Conservation (phyloP, 2,329 filamentous ascomycete genomes). For the Bretziella fagacearum region DNA sequence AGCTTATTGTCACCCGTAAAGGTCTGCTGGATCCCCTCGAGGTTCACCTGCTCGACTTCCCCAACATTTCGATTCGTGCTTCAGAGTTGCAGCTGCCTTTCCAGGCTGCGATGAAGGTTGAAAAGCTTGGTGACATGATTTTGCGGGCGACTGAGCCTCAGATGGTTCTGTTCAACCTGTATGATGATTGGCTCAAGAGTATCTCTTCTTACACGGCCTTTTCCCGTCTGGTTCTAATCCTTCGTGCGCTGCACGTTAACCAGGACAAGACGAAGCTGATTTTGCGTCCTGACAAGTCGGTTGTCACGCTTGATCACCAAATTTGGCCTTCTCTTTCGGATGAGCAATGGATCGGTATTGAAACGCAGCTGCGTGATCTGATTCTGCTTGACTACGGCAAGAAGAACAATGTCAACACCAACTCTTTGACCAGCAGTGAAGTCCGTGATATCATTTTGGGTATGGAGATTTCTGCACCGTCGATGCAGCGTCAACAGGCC, state of each 20-base stretch:
- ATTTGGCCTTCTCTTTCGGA: slow-evolving; percentile 93
- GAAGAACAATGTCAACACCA: slow-evolving; percentile 99
- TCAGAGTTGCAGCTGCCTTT: slow-evolving; percentile 95
- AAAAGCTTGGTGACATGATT: slow-evolving; percentile 99
- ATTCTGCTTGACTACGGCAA: slow-evolving; percentile 98
- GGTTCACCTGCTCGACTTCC: slow-evolving; percentile 93
- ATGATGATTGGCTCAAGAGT: slow-evolving; percentile 96
- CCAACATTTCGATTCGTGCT: slow-evolving; percentile 95
- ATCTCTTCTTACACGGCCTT: slow-evolving; percentile 98
- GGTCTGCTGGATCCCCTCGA: slow-evolving; percentile 92
- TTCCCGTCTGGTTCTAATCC: slow-evolving; percentile 80
- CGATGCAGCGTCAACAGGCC: slow-evolving; percentile 93
- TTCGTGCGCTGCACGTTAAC: slow-evolving; percentile 92
- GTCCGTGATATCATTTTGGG: slow-evolving; percentile 95
- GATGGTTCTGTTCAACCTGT: slow-evolving; percentile 98
- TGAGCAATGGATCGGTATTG: slow-evolving; percentile 99
- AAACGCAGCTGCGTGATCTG: slow-evolving; percentile 83
- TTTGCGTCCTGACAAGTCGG: slow-evolving; percentile 86
- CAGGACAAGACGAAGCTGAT: slow-evolving; percentile 97
- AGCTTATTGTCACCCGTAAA: slow-evolving; percentile 95
- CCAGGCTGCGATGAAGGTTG: slow-evolving; percentile 99
- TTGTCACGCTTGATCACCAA: slow-evolving; percentile 96
- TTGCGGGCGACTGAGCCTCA: slow-evolving; percentile 94
- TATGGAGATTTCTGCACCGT: slow-evolving; percentile 98
- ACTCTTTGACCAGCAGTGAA: slow-evolving; percentile 89